phyloP scores from a whole-genome alignment of 2,329 filamentous ascomycete species.

The Fusarium guadeloupense region DNA sequence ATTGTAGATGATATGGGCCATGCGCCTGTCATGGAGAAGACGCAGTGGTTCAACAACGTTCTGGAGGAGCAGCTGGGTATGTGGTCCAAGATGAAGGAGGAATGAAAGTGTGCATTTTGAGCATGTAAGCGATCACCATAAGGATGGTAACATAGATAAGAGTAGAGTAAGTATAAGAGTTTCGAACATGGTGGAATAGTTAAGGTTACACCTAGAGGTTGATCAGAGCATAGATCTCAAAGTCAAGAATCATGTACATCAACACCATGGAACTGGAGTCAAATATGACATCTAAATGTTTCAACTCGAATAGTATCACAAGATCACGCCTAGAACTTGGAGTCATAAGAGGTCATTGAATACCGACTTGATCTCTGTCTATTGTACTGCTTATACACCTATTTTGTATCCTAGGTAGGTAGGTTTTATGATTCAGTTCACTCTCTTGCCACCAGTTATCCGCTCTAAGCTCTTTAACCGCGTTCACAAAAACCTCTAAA shows the following conservation, averaged over 20 bases:
- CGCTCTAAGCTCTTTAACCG: background rate
- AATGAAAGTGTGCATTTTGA: constrained; percentile 5
- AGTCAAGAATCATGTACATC: too few species aligned
- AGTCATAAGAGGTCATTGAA: background rate
- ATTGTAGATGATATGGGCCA: constrained; percentile 80
- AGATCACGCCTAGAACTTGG: background rate
- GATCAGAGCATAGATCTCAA: too few species aligned
- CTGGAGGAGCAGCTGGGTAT: constrained; percentile 66
- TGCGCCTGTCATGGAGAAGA: constrained; percentile 76
- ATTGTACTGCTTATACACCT: constrained; percentile 24
- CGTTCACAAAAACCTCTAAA: constrained; percentile 4
- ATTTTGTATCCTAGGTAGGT: constrained; percentile 5
- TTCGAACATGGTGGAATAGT: background rate
- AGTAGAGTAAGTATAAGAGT: background rate
- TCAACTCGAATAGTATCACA: background rate
- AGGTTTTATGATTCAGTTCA: background rate
- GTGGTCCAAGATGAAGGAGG: constrained; percentile 57
- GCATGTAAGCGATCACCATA: background rate
- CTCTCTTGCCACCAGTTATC: background rate
- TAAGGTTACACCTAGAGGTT: too few species aligned
- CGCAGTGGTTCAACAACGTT: constrained; percentile 72
- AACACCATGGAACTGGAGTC: background rate
- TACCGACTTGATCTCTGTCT: constrained; percentile 17
- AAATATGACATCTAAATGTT: background rate
- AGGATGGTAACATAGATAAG: background rate